Base-by-base conservation (phyloP, 139 green algal genomes). In the Picochlorum sp. region DNA sequence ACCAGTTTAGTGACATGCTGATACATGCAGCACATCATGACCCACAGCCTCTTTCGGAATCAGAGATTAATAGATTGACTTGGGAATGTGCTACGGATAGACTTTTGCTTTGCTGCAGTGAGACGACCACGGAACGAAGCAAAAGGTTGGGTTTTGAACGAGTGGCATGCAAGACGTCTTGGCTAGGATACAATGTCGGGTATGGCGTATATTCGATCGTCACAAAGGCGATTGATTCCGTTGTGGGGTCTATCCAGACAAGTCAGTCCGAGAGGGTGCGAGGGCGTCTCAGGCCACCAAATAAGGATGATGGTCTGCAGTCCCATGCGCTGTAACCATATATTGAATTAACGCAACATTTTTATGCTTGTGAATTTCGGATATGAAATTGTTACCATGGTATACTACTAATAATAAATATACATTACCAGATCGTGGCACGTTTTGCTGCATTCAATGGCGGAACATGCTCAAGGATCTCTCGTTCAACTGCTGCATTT, bases 31-130 rank as follows among this genome's bases (percentile, higher is more conserved):
- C 85, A 73, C 4, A 31, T 8, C 9, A 66, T 24, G 74, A 88
- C 15, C 86, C 86, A 4, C 24, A 66, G 44, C 85, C 88, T 11
- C 76, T 97, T 23, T 77, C 59, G 0, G n/a, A 61, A 2, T 58
- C 87, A n/a, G 77, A 96, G 57, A 75, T 85, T 58, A 70, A 86
- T 66, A 52, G 57, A 13, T 76, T 97, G 23, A 90, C 90, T 4
- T 96, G 89, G 89, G 87, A 95, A 80, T 79, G 77, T 7, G 89
- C 89, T 13, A 96, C 89, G 3, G 75, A 94, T 14, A 28, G 60
- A 38, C 57, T 66, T 66, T 16, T 55, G 11, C 23, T 45, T 55
- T 66, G 60, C 31, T 56, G 37, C 37, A 23, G n/a, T 56, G 14
- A 18, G n/a, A 26, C 37, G 23, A 16, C 26, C 3, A 13, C 57